phyloP scores from a whole-genome alignment of 257 asterid species.

The Forsythia suspensa region DNA sequence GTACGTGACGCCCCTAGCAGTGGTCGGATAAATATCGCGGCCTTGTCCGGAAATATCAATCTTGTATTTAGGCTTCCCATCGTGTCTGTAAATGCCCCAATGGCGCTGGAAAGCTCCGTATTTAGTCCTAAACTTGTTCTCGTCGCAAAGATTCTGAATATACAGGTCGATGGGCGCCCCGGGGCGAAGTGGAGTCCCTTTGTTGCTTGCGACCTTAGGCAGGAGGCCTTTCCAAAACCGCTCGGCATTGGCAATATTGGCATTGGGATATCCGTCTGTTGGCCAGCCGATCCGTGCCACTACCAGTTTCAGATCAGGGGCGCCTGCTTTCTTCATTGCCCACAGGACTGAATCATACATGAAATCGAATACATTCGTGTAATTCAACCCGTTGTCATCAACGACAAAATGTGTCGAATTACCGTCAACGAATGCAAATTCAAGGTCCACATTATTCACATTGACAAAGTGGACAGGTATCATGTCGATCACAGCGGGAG shows the following conservation, averaged over 20 bases:
- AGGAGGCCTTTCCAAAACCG: slow-evolving; percentile 32
- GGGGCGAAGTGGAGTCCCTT: slow-evolving; percentile 50
- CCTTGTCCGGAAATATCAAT: slow-evolving; percentile 49
- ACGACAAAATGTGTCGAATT: neutral
- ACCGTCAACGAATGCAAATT: slow-evolving; percentile 35
- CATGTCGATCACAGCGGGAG: slow-evolving; percentile 20
- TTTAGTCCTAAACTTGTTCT: neutral
- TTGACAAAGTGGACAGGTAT: slow-evolving; percentile 12
- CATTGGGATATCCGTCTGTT: slow-evolving; percentile 40
- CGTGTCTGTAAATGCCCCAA: slow-evolving; percentile 44
- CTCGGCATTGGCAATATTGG: slow-evolving; percentile 27
- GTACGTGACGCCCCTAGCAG: slow-evolving; percentile 30
- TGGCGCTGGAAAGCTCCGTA: slow-evolving; percentile 26
- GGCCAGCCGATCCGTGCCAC: slow-evolving; percentile 48
- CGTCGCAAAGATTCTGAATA: slow-evolving; percentile 35
- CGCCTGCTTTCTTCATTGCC: slow-evolving; percentile 34
- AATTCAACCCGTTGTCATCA: slow-evolving; percentile 24
- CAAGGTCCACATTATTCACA: neutral
- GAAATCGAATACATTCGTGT: slow-evolving; percentile 36
- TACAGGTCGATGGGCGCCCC: slow-evolving; percentile 28
- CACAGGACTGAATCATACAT: slow-evolving; percentile 33
- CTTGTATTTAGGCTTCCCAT: slow-evolving; percentile 53
- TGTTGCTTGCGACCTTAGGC: slow-evolving; percentile 16
- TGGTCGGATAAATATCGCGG: slow-evolving; percentile 29
- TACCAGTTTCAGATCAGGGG: slow-evolving; percentile 3